Evolutionary conservation across 305 asterid species (phyloP), one percentile per base, ranked within the genome.

Genomic region (Plantago lanceolata): DNA sequence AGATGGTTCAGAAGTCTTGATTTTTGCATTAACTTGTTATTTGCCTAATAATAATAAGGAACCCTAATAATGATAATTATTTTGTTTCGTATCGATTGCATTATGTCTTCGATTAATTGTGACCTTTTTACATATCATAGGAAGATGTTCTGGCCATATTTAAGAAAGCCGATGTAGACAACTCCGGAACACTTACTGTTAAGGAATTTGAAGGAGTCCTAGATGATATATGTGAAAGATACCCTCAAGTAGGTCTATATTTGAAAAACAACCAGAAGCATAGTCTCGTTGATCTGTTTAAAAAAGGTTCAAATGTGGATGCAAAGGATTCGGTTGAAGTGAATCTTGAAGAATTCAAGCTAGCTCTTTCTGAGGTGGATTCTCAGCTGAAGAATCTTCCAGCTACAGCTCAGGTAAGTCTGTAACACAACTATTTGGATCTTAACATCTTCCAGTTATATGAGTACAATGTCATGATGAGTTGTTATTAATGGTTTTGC

Each of bases 331-430:
- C 93, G 20, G 76, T 84, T 66, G 97, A 89, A 78, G 89, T 93
- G 67, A 78, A 77, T 61, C 81, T 93, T 68, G 96, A 89, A 63
- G 96, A 93, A 70, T 92, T 93, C 76, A 87, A 82, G 69, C 53
- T 71, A 15, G 96, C 95, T 54, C 94, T 93, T 66, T 89, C 97
- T 61, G 75, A 89, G 74, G 97, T 87, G 43, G 97, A 93, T 80
- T 77, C 89, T 64, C 86, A 87, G 77, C 71, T 87, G 98, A 93
- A 89, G 92, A 85, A 84, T 73, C 98, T 93, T 67, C 98, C 98
- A n/a, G 97, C 98, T 59, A 93, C 98, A 21, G 98, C 98, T 31
- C 98, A 93, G 97, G 98, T 90, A 40, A 15, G 50, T n/a, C 19
- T 21, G 55, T 66, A 15, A 63, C 29, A 16, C 65, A 20, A 31